Evolutionary conservation across 2,329 filamentous ascomycete genomes (phyloP), one percentile per base, ranked within the genome.

Genomic region (Sporothrix inflata): DNA sequence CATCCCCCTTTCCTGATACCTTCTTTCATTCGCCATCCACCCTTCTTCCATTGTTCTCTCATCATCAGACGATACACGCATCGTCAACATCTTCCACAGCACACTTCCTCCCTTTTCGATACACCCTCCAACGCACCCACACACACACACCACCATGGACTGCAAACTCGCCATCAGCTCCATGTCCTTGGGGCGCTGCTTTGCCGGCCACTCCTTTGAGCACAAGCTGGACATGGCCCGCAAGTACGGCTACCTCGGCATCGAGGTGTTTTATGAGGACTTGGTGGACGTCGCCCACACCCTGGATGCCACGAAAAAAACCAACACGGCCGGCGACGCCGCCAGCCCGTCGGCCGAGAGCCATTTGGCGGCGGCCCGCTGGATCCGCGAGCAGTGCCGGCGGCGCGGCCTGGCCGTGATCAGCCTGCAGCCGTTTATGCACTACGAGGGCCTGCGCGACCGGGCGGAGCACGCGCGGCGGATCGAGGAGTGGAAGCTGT

Each of bases 261-360:
- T 91, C 65, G 89, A 91, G 76, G 80, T 90, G 19, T 90, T 90
- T 80, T 89, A 87, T 78, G 88, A 91, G 78, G 89, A 91, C 77
- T 82, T 91, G 7, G 82, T 85, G 53, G 85, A 86, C 75, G 77
- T 86, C 24, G 85, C 86, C 42, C 45, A 65, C 24, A 80, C 80
- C 1, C 75, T 81, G 7, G 55, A 65, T 6, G 38, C 11, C 57
- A 21, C 38, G 21, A 34, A 6, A 30, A 45, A n/a, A 14, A 21
- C 53, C 12, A 42, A 60, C 49, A 53, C 8, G 1, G 60, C 60
- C 38, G 60, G 60, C 38, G 34, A 40, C 51, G 38, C 21, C 24
- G 34, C 60, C 42, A 19, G 3, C 16, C 69, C 65, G 45, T 45
- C 71, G 7, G 34, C 69, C 3, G 67, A 65, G 38, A 42, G 47